These are phyloP conservation scores for Pseudogymnoascus sp. DNA, from an alignment of 2,329 filamentous ascomycete genomes.

Conservation along the genomic window DNA sequence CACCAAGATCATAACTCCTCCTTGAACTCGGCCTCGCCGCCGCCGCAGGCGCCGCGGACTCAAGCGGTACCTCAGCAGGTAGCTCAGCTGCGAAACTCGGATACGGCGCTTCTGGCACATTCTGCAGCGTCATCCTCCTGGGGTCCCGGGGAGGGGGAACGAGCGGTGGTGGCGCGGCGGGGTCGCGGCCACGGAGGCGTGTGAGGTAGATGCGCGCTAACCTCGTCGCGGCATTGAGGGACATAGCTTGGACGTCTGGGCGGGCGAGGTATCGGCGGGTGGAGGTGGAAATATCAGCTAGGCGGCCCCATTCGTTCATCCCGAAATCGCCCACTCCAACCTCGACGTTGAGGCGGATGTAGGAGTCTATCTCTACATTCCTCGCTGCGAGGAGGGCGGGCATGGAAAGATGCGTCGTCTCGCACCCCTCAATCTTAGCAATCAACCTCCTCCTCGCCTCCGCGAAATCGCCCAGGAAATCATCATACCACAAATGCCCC, in stretches of 20 bases:
- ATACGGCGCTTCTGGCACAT: slow-evolving; percentile 32
- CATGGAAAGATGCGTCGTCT: slow-evolving; percentile 84
- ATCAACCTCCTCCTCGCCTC: slow-evolving; percentile 81
- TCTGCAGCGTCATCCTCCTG: slow-evolving; percentile 16
- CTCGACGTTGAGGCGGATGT: slow-evolving; percentile 94
- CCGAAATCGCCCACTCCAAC: slow-evolving; percentile 93
- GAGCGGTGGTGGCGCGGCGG: not conserved
- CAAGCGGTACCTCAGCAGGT: slow-evolving; percentile 43
- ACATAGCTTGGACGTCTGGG: slow-evolving; percentile 67
- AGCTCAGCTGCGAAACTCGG: slow-evolving; percentile 41
- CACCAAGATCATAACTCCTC: slow-evolving; percentile 27
- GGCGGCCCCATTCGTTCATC: slow-evolving; percentile 95
- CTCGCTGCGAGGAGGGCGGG: slow-evolving; percentile 68
- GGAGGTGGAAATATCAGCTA: slow-evolving; percentile 91
- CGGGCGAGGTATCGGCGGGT: slow-evolving; percentile 76
- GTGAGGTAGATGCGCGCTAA: slow-evolving; percentile 76
- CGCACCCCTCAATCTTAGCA: slow-evolving; percentile 89
- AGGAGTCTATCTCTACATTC: slow-evolving; percentile 78
- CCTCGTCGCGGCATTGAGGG: slow-evolving; percentile 67
- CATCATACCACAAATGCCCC: slow-evolving; percentile 83
- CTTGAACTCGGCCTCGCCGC: slow-evolving; percentile 13
- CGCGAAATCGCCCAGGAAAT: slow-evolving; percentile 75
- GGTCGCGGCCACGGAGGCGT: slow-evolving; percentile 34
- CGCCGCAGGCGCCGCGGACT: not conserved
- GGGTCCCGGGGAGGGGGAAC: not conserved